A percentile compares a stretch with the other conserved stretches of the same genome.
Conservation (phyloP, 345 rosid genomes). For the Salix udensis region DNA sequence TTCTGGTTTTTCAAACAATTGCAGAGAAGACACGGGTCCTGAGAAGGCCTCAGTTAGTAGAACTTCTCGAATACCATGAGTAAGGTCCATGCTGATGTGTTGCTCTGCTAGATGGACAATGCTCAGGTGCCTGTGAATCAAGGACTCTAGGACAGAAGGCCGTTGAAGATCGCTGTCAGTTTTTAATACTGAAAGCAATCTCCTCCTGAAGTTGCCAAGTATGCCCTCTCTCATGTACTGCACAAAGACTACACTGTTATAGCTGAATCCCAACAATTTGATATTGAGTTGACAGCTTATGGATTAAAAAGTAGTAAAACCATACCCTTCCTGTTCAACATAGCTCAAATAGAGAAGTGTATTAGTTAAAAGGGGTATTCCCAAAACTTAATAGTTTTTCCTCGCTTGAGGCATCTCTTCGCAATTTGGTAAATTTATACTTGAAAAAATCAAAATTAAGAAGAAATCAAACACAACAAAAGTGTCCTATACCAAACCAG, state of each 20-base stretch:
- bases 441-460: not conserved
- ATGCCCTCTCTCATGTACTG: constrained; percentile 99
- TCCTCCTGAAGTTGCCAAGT: constrained; percentile 90
- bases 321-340: not conserved
- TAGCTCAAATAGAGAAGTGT: not conserved
- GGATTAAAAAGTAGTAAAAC: not conserved
- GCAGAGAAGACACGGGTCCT: constrained; percentile 85
- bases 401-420: not conserved
- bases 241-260: constrained; percentile 24
- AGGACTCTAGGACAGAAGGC: constrained; percentile 83
- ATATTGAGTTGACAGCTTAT: not conserved
- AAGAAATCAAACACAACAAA: not conserved
- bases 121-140: constrained; percentile 79
- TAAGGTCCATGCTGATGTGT: constrained; percentile 98
- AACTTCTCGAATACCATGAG: constrained; percentile 88
- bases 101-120: constrained; percentile 95
- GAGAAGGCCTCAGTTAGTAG: constrained; percentile 82
- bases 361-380: not conserved
- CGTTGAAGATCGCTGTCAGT: constrained; percentile 95
- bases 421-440: not conserved
- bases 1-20: constrained; percentile 61
- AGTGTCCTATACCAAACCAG: not conserved
- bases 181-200: constrained; percentile 75
- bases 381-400: not conserved
- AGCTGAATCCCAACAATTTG: constrained; percentile 2